Base-by-base conservation (phyloP, 306 rosid species). In the Cucumis melo region DNA sequence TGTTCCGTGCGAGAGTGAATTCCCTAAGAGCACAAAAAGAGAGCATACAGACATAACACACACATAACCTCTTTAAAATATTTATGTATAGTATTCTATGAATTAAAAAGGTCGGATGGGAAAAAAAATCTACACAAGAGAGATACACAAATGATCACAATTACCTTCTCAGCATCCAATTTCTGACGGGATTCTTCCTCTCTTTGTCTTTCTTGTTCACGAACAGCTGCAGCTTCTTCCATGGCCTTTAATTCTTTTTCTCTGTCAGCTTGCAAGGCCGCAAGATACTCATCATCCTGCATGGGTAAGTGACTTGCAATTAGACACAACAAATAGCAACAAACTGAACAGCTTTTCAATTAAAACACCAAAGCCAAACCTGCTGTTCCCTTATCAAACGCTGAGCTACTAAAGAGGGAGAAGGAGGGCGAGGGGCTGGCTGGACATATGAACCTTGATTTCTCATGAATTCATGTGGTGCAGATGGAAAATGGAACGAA, bases 261-360 rank as follows among this genome's bases (percentile, higher is more conserved):
- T 85, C 87, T 90, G 81, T 94, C 99, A 74, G 92, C 96, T 89
- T 87, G 95, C 78, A 94, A 76, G 0, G 99, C 81, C 65, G 97
- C 96, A 77, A 92, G 91, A 82, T 89, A 94, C 82, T 90, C 99
- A 89, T 90, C 99, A 83, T 90, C 97, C 97, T 94, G 87, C 81
- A 79, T 24, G 78, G 46, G 83, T 74, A 51, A 48, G 17, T 17
- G 34, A 55, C 59, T 9, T 53, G 75, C n/a, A 73, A 80, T 63
- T 51, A 79, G 54, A 32, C 24, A 56, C 46, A 73, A 44, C 78
- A 42, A 44, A 78, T 64, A 44, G 21, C 41, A 79, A 59, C 77
- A 15, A 24, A 64, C 59, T 79, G 71, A 64, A 66, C 38, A 64
- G 15, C 42, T 34, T 44, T 13, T 10, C 29, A 19, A 4, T 76